Percentiles rank a stretch among this genome's conserved stretches.
Conservation (phyloP, 2,329 filamentous ascomycete genomes). For the Hyphodiscus sp. region DNA sequence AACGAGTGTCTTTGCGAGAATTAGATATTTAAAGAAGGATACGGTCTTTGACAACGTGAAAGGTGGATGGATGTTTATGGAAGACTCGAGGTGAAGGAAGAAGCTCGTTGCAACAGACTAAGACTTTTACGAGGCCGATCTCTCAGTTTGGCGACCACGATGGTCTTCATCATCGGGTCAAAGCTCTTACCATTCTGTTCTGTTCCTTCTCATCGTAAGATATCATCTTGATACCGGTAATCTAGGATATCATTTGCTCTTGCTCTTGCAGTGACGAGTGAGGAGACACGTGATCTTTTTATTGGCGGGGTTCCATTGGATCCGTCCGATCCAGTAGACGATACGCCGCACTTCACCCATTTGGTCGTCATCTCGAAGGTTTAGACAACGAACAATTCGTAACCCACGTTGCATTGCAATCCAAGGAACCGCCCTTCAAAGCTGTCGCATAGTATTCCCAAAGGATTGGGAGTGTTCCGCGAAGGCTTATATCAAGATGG, state of each 20-base stretch:
- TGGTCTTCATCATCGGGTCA: neutral
- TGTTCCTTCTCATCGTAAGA: neutral
- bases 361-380: conserved; percentile 19
- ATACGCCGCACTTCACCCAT: conserved; percentile 9
- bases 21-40: conserved; percentile 5
- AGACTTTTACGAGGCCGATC: neutral
- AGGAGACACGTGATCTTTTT: neutral
- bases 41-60: conserved; percentile 1
- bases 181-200: neutral
- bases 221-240: neutral
- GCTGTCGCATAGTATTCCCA: conserved; percentile 26
- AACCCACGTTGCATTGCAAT: conserved; percentile 3
- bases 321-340: conserved; percentile 12
- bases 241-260: neutral
- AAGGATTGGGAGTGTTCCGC: conserved; percentile 21
- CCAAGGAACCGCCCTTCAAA: conserved; percentile 6
- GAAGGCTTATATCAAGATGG: conserved; percentile 55
- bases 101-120: neutral
- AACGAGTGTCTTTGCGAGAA: conserved; percentile 5
- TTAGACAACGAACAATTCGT: neutral
- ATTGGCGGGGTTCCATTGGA: conserved; percentile 8
- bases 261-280: neutral
- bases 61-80: neutral
- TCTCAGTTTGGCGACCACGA: neutral
- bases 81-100: neutral